phyloP scores from a whole-genome alignment of 139 green algal genomes.

The Chlamydomonas schloesseri region DNA sequence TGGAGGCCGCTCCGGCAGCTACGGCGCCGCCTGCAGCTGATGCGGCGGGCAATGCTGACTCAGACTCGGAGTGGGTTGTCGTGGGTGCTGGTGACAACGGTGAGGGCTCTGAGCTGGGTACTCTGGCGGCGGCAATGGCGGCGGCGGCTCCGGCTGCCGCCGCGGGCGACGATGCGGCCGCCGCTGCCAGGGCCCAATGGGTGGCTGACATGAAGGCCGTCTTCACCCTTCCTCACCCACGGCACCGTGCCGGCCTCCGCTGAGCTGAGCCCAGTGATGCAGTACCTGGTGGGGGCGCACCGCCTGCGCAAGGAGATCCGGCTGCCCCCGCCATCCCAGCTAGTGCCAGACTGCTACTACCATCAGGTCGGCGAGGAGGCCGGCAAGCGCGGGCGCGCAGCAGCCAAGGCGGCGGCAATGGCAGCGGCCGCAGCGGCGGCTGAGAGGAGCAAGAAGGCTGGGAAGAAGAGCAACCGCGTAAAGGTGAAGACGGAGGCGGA shows the following conservation, averaged over 20 bases:
- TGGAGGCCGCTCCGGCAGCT: not conserved
- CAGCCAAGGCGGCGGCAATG: no score
- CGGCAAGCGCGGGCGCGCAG: no score
- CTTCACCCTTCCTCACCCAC: not conserved
- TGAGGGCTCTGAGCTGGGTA: not conserved
- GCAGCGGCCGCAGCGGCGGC: no score
- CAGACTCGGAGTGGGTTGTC: not conserved
- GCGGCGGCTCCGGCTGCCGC: not conserved
- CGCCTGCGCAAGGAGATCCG: constrained; percentile 11
- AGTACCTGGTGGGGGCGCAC: not conserved
- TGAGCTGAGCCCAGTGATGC: not conserved
- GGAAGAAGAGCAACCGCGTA: not conserved
- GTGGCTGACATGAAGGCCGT: not conserved
- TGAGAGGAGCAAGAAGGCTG: not conserved
- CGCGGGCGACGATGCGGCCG: not conserved
- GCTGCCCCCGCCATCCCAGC: not conserved
- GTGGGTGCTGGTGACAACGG: not conserved
- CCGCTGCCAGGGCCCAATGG: not conserved
- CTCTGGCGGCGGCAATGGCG: not conserved
- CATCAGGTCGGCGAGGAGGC: no score
- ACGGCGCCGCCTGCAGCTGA: no score
- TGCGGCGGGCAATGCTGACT: not conserved
- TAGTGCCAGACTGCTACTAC: no score
- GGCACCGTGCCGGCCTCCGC: not conserved
- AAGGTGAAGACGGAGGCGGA: not conserved